These are phyloP conservation scores for Chrysosporium keratinophilum DNA, from an alignment of 2,329 filamentous ascomycete species.

Conservation along the genomic window DNA sequence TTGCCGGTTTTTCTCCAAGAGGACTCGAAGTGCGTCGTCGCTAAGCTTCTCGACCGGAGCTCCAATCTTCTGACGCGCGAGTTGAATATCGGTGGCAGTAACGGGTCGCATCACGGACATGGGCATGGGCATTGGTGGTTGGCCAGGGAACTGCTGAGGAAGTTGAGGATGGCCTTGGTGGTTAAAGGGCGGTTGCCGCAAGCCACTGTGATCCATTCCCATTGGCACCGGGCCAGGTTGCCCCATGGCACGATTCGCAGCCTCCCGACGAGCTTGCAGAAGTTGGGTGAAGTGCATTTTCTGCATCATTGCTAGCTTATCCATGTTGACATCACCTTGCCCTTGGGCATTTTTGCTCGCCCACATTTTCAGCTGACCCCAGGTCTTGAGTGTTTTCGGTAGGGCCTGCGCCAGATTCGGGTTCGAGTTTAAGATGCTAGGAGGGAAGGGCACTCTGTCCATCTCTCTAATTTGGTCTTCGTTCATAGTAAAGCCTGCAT, in stretches of 20 bases:
- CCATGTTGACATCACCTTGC: slow-evolving; percentile 32
- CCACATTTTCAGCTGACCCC: slow-evolving; percentile 49
- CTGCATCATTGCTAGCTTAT: slow-evolving; percentile 34
- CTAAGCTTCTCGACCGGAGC: slow-evolving; percentile 26
- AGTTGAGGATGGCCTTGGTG: slow-evolving; percentile 23
- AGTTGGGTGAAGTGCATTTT: slow-evolving; percentile 35
- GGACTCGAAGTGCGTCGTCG: slow-evolving; percentile 36
- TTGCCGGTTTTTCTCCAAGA: slow-evolving; percentile 29
- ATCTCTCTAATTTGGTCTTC: slow-evolving; percentile 35
- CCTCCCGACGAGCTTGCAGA: slow-evolving; percentile 24
- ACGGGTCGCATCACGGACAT: slow-evolving; percentile 28
- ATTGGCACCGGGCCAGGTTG: slow-evolving; percentile 19
- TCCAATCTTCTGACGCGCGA: slow-evolving; percentile 30
- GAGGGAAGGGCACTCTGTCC: slow-evolving; percentile 34
- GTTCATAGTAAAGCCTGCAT: slow-evolving; percentile 29
- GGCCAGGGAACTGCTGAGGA: slow-evolving; percentile 22
- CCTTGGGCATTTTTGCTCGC: slow-evolving; percentile 38
- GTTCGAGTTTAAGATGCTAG: slow-evolving; percentile 26
- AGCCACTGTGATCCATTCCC: slow-evolving; percentile 19
- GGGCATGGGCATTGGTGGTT: slow-evolving; percentile 22
- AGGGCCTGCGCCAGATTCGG: slow-evolving; percentile 29
- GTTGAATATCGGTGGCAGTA: slow-evolving; percentile 28
- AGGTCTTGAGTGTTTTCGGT: slow-evolving; percentile 44
- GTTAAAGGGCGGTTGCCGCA: slow-evolving; percentile 22
- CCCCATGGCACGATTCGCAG: slow-evolving; percentile 20